Conservation (phyloP, 768 basidiomycete species). For the Mycena kentingensis region DNA sequence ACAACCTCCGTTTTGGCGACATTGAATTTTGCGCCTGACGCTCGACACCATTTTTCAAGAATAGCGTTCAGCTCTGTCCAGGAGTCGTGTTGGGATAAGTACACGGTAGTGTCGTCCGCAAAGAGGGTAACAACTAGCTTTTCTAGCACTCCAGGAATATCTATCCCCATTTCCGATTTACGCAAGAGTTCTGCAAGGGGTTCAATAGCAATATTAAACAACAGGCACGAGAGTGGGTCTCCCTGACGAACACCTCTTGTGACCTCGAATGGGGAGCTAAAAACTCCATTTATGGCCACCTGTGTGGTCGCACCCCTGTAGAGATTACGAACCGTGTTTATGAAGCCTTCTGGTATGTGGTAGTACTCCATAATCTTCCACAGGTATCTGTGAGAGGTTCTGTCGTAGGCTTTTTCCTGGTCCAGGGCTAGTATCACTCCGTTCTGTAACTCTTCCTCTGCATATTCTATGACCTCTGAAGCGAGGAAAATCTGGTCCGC, state of each 20-base stretch:
- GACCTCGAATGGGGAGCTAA: slow-evolving; percentile 16
- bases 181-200: slow-evolving; percentile 34
- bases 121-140: slow-evolving; percentile 35
- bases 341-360: slow-evolving; percentile 11
- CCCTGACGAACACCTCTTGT: slow-evolving; percentile 29
- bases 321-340: slow-evolving; percentile 16
- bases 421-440: slow-evolving; percentile 1
- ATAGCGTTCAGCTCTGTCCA: slow-evolving; percentile 26
- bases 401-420: slow-evolving; percentile 14
- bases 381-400: slow-evolving; percentile 21
- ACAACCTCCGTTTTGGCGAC: slow-evolving; percentile 40
- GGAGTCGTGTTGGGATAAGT: slow-evolving; percentile 32
- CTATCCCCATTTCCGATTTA: slow-evolving; percentile 31
- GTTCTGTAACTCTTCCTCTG: slow-evolving; percentile 1
- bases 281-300: slow-evolving; percentile 11
- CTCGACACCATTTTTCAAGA: slow-evolving; percentile 41
- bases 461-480: slow-evolving; percentile 7
- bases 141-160: slow-evolving; percentile 16
- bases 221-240: slow-evolving; percentile 39
- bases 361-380: neutral
- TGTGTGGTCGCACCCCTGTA: slow-evolving; percentile 9
- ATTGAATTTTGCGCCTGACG: slow-evolving; percentile 44
- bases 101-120: slow-evolving; percentile 43
- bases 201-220: slow-evolving; percentile 44
- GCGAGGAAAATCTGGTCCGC: slow-evolving; percentile 25